Evolutionary conservation across 2,329 filamentous ascomycete genomes (phyloP).

Genomic region (Trichoderma cornu-damae): DNA sequence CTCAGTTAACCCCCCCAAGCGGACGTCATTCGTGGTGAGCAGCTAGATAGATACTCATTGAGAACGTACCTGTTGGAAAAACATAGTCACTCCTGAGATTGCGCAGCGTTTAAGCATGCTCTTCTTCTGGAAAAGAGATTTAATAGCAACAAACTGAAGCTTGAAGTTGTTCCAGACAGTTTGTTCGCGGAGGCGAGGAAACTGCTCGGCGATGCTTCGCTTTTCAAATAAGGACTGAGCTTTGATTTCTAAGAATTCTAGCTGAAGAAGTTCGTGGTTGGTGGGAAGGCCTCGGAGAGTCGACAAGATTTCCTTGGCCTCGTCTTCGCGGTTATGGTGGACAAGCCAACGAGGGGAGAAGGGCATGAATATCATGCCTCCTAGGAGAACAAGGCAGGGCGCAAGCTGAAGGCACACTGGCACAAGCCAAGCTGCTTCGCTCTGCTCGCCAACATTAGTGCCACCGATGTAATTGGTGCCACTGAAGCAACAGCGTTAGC

Average conservation of each 20-base stretch:
- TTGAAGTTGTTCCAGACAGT: conserved; percentile 61
- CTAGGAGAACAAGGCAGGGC: conserved; percentile 60
- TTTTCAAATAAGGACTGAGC: conserved; percentile 72
- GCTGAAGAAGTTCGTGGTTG: conserved; percentile 63
- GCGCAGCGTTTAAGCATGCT: conserved; percentile 63
- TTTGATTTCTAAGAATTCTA: conserved; percentile 81
- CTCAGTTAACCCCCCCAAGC: too few species aligned
- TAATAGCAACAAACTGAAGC: conserved; percentile 75
- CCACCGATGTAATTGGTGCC: conserved; percentile 64
- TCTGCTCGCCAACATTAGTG: conserved; percentile 44
- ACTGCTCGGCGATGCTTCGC: conserved; percentile 59
- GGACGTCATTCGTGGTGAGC: too few species aligned
- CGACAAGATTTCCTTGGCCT: conserved; percentile 60
- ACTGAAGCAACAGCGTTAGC: not conserved
- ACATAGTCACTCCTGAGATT: conserved; percentile 59
- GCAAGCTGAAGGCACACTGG: conserved; percentile 67
- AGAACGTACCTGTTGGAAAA: conserved; percentile 42
- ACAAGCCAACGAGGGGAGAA: conserved; percentile 73
- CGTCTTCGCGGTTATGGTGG: conserved; percentile 62
- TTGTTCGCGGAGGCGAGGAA: conserved; percentile 57
- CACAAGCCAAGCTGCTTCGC: conserved; percentile 66
- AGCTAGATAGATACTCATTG: not conserved
- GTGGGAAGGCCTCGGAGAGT: conserved; percentile 55
- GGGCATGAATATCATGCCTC: conserved; percentile 74
- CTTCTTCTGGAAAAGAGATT: conserved; percentile 68